Conservation (phyloP, 2,329 filamentous ascomycete species). For the Sclerotinia nivalis region DNA sequence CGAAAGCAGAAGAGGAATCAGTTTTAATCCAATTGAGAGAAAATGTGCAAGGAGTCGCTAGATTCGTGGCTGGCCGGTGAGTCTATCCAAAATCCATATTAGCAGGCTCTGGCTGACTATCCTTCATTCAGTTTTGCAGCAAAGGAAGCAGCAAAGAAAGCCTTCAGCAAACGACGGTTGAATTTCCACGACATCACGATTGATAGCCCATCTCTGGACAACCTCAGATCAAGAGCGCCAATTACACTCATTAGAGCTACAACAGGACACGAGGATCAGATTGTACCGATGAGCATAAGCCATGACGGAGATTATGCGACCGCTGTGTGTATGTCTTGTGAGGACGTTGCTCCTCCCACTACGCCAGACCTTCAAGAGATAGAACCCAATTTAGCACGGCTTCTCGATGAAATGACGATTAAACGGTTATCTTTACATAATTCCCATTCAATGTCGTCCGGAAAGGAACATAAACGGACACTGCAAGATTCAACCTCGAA, state of each 20-base stretch:
- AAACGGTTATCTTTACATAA: not conserved
- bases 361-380: constrained; percentile 11
- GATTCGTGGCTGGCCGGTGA: constrained; percentile 36
- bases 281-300: constrained; percentile 76
- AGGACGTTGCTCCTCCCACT: constrained; percentile 1
- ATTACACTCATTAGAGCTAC: constrained; percentile 32
- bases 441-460: not conserved
- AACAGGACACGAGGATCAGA: constrained; percentile 44
- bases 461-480: too few species aligned
- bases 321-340: constrained; percentile 61
- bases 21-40: not conserved
- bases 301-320: constrained; percentile 84
- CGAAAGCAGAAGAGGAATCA: constrained; percentile 14
- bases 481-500: not conserved
- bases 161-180: constrained; percentile 59
- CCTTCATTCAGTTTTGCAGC: constrained; percentile 51
- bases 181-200: constrained; percentile 61
- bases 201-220: constrained; percentile 1
- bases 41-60: constrained; percentile 24
- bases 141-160: constrained; percentile 75
- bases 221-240: constrained; percentile 28
- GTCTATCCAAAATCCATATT: not conserved
- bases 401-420: constrained; percentile 8
- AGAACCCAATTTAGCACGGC: not conserved
- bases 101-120: not conserved